Evolutionary conservation across 2,329 filamentous ascomycete genomes (phyloP), one percentile per base, ranked within the genome.

Genomic region (Hypoxylon rubiginosum): DNA sequence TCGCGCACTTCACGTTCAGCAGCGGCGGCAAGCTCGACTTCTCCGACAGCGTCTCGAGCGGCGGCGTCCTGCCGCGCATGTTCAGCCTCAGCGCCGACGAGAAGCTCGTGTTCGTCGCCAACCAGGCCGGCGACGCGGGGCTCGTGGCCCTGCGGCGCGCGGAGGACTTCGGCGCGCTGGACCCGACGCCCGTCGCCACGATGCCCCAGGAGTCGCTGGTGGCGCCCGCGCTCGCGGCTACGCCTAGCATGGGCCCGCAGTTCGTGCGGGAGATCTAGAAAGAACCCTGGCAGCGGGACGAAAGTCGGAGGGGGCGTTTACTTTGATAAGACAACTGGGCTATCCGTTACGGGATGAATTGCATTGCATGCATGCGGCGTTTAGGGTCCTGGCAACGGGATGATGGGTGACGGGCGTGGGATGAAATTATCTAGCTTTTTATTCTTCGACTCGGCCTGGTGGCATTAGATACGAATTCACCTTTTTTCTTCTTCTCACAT

Each of bases 1-100:
- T 86, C 71, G 79, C 82, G 5, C 82, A 82, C 73, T 85, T 86
- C 70, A 68, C 81, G 45, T 72, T 76, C n/a, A n/a, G n/a, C 52
- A 59, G 73, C 48, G 43, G 66, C 43, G 67, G 67, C 10, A 58
- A 36, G 13, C 71, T 74, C 56, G 66, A 61, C 49, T 76, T 69
- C 50, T 55, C 53, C 15, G 66, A 69, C 21, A 68, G 71, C 51
- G 63, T 73, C 13, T 71, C 74, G 9, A 71, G 63, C 32, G 71
- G 68, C 28, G 75, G 75, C 30, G 58, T 77, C 51, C 74, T 64
- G 4, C 84, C 85, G 7, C 82, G 84, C 69, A 84, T 84, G 81
- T 81, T 86, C 67, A 82, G 79, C 71, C 72, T 79, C 45, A 76
- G 78, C 62, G 74, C 66, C 8, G 75, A 79, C 61, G 64, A 64